Base-by-base conservation (phyloP, 208 protist species). In the Leishmania arabica region DNA sequence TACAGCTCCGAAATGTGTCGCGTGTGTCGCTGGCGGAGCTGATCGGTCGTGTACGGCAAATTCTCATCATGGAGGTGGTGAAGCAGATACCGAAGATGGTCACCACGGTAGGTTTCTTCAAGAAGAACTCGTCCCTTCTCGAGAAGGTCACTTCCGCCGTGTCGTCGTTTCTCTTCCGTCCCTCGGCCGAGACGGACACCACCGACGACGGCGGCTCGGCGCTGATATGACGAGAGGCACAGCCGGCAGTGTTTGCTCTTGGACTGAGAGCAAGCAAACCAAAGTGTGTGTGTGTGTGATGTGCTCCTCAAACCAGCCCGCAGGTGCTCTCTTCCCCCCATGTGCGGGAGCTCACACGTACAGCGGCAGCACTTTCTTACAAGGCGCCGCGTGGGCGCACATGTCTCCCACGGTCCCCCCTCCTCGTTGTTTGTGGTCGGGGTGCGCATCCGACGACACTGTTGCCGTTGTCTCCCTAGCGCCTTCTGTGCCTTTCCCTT, bases 71-170 rank as follows among this genome's bases (percentile, higher is more conserved):
- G 78, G 88, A 92, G 81, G 68, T 90, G 66, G 54, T 93, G 31
- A 88, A 86, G 73, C 88, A 91, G 66, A 82, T 91, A 9, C 88
- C 88, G n/a, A 83, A 87, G 34, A 83, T 90, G 56, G 78, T 93
- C 7, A 86, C 81, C 40, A 90, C 86, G 62, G 88, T 90, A 17
- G 86, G 89, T 6, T 64, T 91, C 53, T 90, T 93, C 60, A 81
- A 79, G 69, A 84, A 83, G 62, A 78, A 88, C 49, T 78, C 75
- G 34, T 88, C 85, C 6, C 77, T 87, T 31, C 64, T 87, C 11
- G 80, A 87, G 53, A 84, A 84, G 70, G 27, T 84, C 24, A 84
- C 81, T 34, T 84, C 81, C 24, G 81, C 81, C 3, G 58, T 84
- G 6, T 80, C 81, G 1, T 84, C 81, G 3, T 77, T 84, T 47